Base-by-base conservation (phyloP, 257 asterid genomes). In the Agastache rugosa region DNA sequence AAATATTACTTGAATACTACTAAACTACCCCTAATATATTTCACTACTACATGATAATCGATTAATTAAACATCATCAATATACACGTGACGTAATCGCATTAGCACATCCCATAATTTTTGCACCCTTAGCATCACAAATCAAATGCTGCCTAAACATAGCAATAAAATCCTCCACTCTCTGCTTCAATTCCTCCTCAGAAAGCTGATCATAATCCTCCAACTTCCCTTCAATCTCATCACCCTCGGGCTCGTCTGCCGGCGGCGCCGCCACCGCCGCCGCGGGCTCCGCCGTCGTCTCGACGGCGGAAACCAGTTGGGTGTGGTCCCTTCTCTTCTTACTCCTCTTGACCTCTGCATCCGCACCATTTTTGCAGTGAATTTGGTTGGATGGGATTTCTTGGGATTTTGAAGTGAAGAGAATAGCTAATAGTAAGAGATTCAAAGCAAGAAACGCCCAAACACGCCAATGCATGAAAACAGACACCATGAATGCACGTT, bases 61-160 rank as follows among this genome's bases (percentile, higher is more conserved):
- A 8, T 29, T 35, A 5, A 6, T 47, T 1, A 61, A 63, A 3
- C 0, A 12, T 20, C 14, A 64, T 64, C 20, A 64, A 42, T 64
- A 22, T 65, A 65, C 22, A 65, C 39, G 71, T 14, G 71, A 22
- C 6, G 71, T 16, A 20, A 42, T 39, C 0, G 4, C 19, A 27
- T 9, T 53, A 16, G 35, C 4, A 9, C 55, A 41, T 66, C 58
- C 71, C 39, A 37, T 23, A 73, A 65, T 74, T 74, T 35, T 69
- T 76, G 15, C 3, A n/a, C 84, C 84, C 87, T 77, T 88, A 1
- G 92, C 93, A 83, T 95, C 98, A 70, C 93, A 83, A 25, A 85
- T 85, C 87, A 92, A 88, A 80, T 95, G 99, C 80, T 88, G 91
- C 87, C 96, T 88, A 72, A 94, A 95, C 97, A 85, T 95, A 23